Conservation (phyloP, 805 yeast species). For the Hagleromyces aurorensis region DNA sequence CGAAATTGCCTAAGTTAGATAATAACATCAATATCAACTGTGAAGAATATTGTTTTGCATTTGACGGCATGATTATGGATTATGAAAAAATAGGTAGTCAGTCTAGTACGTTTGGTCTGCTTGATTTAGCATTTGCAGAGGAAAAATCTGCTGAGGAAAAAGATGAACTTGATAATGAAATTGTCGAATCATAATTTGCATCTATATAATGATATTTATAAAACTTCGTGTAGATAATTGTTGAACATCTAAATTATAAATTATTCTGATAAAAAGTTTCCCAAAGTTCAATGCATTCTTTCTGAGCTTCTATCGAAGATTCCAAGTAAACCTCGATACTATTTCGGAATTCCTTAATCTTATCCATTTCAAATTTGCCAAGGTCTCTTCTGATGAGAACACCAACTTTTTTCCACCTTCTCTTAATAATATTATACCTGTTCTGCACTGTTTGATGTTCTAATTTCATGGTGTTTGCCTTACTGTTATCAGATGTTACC, state of each 20-base stretch:
- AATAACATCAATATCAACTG: constrained; percentile 24
- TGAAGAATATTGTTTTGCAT: constrained; percentile 43
- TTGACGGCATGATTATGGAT: constrained; percentile 54
- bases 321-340: constrained; percentile 87
- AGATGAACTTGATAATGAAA: constrained; percentile 19
- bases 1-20: constrained; percentile 41
- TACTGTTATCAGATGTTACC: constrained; percentile 50
- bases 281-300: constrained; percentile 84
- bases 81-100: constrained; percentile 39
- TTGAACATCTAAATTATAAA: constrained; percentile 11
- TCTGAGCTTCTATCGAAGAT: constrained; percentile 85
- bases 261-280: constrained; percentile 72
- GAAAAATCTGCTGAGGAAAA: constrained; percentile 27
- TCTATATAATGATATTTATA: background rate
- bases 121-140: constrained; percentile 27
- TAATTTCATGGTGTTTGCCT: constrained; percentile 44
- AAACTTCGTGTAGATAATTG: constrained; percentile 5
- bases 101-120: constrained; percentile 18
- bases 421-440: constrained; percentile 45
- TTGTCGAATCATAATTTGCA: background rate
- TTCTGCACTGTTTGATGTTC: constrained; percentile 53
- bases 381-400: constrained; percentile 62
- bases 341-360: constrained; percentile 76
- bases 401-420: constrained; percentile 56
- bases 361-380: constrained; percentile 59